These are phyloP conservation scores for Naganishia sp. DNA, from an alignment of 1,284 basidiomycete species.

Conservation along the genomic window DNA sequence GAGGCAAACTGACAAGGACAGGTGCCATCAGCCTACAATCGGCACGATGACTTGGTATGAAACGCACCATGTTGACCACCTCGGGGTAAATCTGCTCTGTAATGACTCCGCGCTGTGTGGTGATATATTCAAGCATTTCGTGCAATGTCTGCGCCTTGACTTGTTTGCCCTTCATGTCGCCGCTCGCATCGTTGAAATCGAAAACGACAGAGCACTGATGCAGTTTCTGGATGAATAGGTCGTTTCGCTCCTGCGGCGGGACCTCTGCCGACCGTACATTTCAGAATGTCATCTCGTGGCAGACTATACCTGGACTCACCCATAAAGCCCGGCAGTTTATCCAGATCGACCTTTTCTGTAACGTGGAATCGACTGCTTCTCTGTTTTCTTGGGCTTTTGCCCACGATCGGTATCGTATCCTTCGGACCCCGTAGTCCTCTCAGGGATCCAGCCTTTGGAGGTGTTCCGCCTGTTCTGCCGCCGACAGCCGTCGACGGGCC, in stretches of 20 bases:
- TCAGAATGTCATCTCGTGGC: slow-evolving; percentile 1
- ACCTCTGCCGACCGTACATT: slow-evolving; percentile 69
- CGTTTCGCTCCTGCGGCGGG: slow-evolving; percentile 79
- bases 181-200: slow-evolving; percentile 97
- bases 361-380: slow-evolving; percentile 94
- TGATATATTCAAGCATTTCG: slow-evolving; percentile 99
- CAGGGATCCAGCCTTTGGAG: slow-evolving; percentile 56
- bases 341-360: slow-evolving; percentile 93
- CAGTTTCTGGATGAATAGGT: slow-evolving; percentile 92
- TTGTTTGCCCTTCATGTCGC: slow-evolving; percentile 95
- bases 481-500: slow-evolving; percentile 12
- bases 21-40: background rate
- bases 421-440: slow-evolving; percentile 49
- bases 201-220: slow-evolving; percentile 96
- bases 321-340: slow-evolving; percentile 88
- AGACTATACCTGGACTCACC: slow-evolving; percentile 60
- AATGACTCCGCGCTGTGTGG: slow-evolving; percentile 92
- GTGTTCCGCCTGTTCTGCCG: slow-evolving; percentile 34
- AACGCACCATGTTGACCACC: slow-evolving; percentile 91
- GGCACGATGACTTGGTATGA: background rate
- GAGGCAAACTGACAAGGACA: slow-evolving; percentile 73
- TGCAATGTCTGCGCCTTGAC: slow-evolving; percentile 97
- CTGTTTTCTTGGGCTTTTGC: slow-evolving; percentile 93
- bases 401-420: slow-evolving; percentile 86
- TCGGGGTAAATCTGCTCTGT: slow-evolving; percentile 98